Evolutionary conservation across 2,329 filamentous ascomycete species (phyloP).

Genomic region (Beauveria caledonica): DNA sequence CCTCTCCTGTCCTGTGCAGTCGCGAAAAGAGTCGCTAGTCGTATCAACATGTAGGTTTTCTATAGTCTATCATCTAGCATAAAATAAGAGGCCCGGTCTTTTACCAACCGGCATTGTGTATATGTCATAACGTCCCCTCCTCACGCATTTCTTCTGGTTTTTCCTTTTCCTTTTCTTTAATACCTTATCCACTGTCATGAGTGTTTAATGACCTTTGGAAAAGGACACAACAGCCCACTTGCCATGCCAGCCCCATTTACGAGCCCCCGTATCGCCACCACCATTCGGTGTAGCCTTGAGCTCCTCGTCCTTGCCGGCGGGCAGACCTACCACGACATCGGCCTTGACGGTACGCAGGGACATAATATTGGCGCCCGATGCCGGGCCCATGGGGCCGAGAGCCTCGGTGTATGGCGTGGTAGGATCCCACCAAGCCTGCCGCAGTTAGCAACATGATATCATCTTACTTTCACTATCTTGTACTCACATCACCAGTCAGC

Average conservation of each 20-base stretch:
- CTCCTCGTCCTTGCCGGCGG: constrained; percentile 73
- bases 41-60: constrained; percentile 4
- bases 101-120: background rate
- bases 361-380: constrained; percentile 75
- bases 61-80: constrained; percentile 13
- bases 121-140: background rate
- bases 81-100: background rate
- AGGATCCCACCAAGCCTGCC: constrained; percentile 59
- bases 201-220: constrained; percentile 24
- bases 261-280: constrained; percentile 59
- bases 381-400: constrained; percentile 75
- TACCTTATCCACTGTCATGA: background rate
- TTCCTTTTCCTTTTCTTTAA: background rate
- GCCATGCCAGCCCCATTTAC: constrained; percentile 91
- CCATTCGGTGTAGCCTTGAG: constrained; percentile 60
- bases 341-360: constrained; percentile 93
- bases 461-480: background rate
- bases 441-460: background rate
- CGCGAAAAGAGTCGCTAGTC: background rate
- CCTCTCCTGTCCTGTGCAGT: background rate
- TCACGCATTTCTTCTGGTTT: background rate
- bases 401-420: constrained; percentile 80
- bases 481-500: constrained; percentile 73
- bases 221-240: constrained; percentile 87
- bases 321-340: constrained; percentile 87